These are phyloP conservation scores for Diplodia corticola DNA, from an alignment of 2,329 filamentous ascomycete species.

Conservation along the genomic window DNA sequence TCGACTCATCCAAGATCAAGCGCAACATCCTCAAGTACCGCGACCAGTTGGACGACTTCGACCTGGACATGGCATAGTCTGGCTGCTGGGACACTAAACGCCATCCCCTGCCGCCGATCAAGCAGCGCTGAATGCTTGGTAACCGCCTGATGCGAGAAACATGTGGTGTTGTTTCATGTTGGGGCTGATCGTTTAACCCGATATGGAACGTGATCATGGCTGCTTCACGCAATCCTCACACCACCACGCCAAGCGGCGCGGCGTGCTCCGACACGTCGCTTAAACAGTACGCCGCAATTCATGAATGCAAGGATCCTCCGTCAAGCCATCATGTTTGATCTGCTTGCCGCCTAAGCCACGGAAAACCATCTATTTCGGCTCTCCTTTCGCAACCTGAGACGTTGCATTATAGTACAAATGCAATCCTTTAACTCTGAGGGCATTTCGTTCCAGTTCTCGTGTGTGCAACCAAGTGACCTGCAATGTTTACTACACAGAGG, in stretches of 20 bases:
- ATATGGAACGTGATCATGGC: slow-evolving; percentile 3
- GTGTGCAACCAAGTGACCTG: not conserved
- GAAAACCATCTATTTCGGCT: slow-evolving; percentile 3
- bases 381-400: not conserved
- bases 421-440: not conserved
- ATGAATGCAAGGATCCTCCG: not conserved
- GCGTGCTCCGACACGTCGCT: slow-evolving; percentile 5
- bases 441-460: not conserved
- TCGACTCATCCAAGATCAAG: slow-evolving; percentile 96
- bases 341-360: slow-evolving; percentile 3
- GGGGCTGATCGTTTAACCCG: slow-evolving; percentile 1
- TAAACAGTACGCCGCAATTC: not conserved
- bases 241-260: slow-evolving; percentile 1
- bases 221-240: slow-evolving; percentile 15
- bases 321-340: slow-evolving; percentile 6
- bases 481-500: not conserved
- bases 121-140: not conserved
- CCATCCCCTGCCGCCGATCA: not conserved
- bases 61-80: slow-evolving; percentile 52
- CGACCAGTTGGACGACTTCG: slow-evolving; percentile 94
- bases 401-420: slow-evolving; percentile 2
- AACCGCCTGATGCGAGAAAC: not conserved
- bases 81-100: not conserved
- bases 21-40: slow-evolving; percentile 91
- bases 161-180: slow-evolving; percentile 3